Evolutionary conservation across 2,329 filamentous ascomycete genomes (phyloP).

Genomic region (Lasiodiplodia sp.): DNA sequence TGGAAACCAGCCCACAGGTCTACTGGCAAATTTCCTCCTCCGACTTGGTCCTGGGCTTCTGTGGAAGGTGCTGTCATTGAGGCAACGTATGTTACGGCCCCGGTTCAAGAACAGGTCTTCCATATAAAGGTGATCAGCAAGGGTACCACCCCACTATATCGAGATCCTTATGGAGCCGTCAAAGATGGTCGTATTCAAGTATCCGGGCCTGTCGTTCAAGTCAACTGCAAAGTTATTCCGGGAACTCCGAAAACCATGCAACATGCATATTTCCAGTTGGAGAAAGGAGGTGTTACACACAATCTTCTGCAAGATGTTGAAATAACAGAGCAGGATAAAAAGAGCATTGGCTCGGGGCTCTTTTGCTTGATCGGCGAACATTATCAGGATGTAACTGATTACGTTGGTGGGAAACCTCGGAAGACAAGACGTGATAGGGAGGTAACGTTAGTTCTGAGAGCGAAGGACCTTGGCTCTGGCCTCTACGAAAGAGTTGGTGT

Average conservation of each 20-base stretch:
- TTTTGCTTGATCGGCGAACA: slow-evolving; percentile 1
- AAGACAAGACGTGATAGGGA: not conserved
- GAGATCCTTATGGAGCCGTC: not conserved
- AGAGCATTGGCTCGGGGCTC: not conserved
- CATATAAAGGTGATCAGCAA: not conserved
- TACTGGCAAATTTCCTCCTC: not conserved
- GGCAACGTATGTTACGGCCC: not conserved
- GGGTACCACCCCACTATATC: not conserved
- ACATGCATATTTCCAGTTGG: not conserved
- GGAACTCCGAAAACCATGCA: not conserved
- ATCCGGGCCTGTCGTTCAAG: not conserved
- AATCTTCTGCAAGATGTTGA: not conserved
- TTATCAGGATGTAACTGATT: not conserved
- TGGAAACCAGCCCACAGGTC: not conserved
- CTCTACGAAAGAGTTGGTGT: not conserved
- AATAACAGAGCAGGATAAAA: not conserved
- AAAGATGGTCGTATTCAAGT: not conserved
- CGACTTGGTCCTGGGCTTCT: slow-evolving; percentile 19
- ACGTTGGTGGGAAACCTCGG: too few species aligned
- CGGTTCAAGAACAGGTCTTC: too few species aligned
- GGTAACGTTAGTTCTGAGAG: not conserved
- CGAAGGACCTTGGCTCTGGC: not conserved
- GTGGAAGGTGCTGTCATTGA: not conserved
- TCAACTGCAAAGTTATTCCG: not conserved
- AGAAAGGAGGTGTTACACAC: not conserved